Percentiles rank a stretch among this genome's conserved stretches.
Conservation (phyloP, 352 stramenopile species). For the Globisporangium iwayamae region DNA sequence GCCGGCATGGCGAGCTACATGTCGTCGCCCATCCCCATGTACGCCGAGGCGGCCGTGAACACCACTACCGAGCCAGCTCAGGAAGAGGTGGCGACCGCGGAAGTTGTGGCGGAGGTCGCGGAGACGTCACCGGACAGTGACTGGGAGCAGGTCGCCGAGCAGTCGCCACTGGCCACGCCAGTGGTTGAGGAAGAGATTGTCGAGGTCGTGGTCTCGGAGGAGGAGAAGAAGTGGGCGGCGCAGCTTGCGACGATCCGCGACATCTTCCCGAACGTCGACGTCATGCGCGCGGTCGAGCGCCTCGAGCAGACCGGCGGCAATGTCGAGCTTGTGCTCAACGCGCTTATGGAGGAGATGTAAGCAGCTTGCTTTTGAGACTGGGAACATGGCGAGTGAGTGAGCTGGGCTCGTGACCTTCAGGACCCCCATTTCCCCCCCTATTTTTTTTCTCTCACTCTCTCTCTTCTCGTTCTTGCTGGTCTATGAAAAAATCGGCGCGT, state of each 20-base stretch:
- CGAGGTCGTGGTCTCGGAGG: slow-evolving; percentile 43
- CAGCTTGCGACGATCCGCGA: slow-evolving; percentile 71
- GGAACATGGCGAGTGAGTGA: neutral
- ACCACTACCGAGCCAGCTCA: slow-evolving; percentile 18
- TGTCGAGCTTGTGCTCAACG: slow-evolving; percentile 77
- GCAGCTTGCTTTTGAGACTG: neutral
- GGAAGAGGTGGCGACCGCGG: slow-evolving; percentile 22
- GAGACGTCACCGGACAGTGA: slow-evolving; percentile 40
- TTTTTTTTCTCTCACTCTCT: neutral
- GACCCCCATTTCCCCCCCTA: neutral
- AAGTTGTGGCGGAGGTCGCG: slow-evolving; percentile 24
- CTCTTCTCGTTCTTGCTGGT: too few relatives aligned
- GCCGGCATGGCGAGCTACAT: slow-evolving; percentile 7
- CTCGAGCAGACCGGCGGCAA: slow-evolving; percentile 82
- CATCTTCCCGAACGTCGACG: slow-evolving; percentile 66
- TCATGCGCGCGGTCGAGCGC: slow-evolving; percentile 43
- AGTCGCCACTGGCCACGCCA: neutral
- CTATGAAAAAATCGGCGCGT: too few relatives aligned
- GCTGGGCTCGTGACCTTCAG: neutral
- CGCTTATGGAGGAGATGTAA: slow-evolving; percentile 81
- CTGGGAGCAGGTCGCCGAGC: slow-evolving; percentile 63
- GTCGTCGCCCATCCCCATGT: slow-evolving; percentile 9
- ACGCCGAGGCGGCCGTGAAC: slow-evolving; percentile 24
- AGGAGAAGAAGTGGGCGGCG: slow-evolving; percentile 76
- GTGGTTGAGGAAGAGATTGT: slow-evolving; percentile 37